Evolutionary conservation across 495 filamentous ascomycete genomes (phyloP).

Genomic region (Penicillium pancosmium): DNA sequence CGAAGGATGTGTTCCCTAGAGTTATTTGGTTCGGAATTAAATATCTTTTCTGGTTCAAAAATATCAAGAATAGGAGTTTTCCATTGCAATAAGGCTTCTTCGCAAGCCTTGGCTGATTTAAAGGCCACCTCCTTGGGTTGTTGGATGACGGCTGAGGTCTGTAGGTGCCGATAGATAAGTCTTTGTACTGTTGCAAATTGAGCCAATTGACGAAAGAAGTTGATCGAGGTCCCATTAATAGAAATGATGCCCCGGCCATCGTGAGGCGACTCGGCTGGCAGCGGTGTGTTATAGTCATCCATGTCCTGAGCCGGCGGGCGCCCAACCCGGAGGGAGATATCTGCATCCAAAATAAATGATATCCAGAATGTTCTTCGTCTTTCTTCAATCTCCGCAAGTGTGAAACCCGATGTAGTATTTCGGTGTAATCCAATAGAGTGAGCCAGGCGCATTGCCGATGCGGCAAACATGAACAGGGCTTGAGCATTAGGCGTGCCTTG

Average conservation of each 20-base stretch:
- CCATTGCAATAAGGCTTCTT: constrained; percentile 19
- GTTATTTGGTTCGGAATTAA: neutral
- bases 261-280: constrained; percentile 12
- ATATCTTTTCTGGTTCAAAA: constrained; percentile 6
- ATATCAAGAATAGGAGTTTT: constrained; percentile 7
- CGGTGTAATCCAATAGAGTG: constrained; percentile 29
- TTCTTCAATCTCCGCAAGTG: constrained; percentile 18
- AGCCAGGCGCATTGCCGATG: constrained; percentile 22
- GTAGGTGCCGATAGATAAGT: constrained; percentile 17
- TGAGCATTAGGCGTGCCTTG: constrained; percentile 29
- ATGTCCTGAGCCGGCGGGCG: constrained; percentile 21
- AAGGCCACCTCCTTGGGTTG: constrained; percentile 9
- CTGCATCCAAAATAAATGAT: constrained; percentile 27
- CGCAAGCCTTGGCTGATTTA: constrained; percentile 11
- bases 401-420: constrained; percentile 10
- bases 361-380: constrained; percentile 27
- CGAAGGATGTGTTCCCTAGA: constrained; percentile 20
- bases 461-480: constrained; percentile 24
- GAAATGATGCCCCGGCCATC: constrained; percentile 19
- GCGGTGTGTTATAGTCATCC: constrained; percentile 19
- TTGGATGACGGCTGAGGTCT: constrained; percentile 4
- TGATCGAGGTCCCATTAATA: constrained; percentile 10
- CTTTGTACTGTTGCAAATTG: constrained; percentile 22
- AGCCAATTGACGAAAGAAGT: constrained; percentile 18
- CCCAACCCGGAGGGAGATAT: constrained; percentile 22